phyloP scores from a whole-genome alignment of 345 rosid genomes.

The Syzygium aqueum region DNA sequence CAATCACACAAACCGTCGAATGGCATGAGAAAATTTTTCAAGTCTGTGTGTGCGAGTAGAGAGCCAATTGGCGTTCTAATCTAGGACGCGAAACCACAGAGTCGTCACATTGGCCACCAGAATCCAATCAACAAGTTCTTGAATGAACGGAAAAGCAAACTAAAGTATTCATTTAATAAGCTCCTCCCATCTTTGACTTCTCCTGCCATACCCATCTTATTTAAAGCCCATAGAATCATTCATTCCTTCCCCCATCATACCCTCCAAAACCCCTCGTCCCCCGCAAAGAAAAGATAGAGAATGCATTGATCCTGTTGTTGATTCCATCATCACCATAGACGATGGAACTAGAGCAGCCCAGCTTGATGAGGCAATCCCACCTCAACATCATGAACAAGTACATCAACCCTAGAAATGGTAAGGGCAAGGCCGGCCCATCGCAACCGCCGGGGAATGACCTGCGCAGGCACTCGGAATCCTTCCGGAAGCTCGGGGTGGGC shows the following conservation, averaged over 20 bases:
- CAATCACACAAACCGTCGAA: not conserved
- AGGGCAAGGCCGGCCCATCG: not conserved
- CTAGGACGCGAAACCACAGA: not conserved
- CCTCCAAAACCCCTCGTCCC: not conserved
- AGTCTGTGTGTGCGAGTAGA: not conserved
- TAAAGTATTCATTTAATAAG: not conserved
- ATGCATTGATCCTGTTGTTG: not conserved
- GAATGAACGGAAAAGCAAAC: not conserved
- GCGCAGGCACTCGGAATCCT: not conserved
- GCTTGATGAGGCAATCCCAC: not conserved
- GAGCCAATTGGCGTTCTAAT: not conserved
- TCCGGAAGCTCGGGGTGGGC: slow-evolving; percentile 5
- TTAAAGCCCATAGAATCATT: not conserved
- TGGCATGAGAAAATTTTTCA: not conserved
- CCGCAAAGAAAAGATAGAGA: not conserved
- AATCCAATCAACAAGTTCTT: not conserved
- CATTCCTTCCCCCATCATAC: not conserved
- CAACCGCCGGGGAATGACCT: not conserved
- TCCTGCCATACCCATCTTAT: not conserved
- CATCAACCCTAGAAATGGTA: not conserved
- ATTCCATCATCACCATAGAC: not conserved
- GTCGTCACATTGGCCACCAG: not conserved
- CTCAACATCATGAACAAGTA: not conserved
- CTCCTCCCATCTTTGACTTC: not conserved
- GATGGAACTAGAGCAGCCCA: not conserved